phyloP scores from a whole-genome alignment of 352 stramenopile genomes.

The Elongisporangium undulatum region DNA sequence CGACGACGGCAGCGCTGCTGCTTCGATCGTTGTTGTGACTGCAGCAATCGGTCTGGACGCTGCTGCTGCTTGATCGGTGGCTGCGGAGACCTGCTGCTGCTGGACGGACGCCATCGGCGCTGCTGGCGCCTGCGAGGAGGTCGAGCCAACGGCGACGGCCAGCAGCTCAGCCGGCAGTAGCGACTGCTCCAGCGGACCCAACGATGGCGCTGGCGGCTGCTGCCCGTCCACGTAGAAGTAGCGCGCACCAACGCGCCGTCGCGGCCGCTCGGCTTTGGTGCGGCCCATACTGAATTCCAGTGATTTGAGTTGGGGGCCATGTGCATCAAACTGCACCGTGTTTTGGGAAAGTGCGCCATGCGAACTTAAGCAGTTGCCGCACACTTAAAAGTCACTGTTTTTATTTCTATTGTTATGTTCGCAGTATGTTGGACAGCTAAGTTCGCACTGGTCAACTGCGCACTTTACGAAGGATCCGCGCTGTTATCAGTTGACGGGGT shows the following conservation, averaged over 20 bases:
- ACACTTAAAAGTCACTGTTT: neutral
- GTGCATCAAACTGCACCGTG: neutral
- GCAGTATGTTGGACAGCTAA: no score
- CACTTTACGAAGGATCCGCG: conserved; percentile 1
- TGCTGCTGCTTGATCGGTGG: neutral
- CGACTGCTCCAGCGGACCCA: neutral
- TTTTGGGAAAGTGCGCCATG: neutral
- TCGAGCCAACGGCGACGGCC: neutral
- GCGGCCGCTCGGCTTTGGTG: conserved; percentile 26
- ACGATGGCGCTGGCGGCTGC: neutral
- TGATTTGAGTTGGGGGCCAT: neutral
- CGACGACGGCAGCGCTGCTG: neutral
- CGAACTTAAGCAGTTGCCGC: neutral
- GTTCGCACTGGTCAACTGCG: neutral
- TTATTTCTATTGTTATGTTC: no score
- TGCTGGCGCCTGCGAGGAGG: neutral
- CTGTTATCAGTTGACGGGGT: neutral
- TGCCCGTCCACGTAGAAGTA: conserved; percentile 2
- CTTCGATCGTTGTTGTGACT: no score
- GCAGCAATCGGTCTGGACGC: no score
- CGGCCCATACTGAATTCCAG: conserved; percentile 19
- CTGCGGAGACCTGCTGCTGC: neutral
- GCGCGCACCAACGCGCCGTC: conserved; percentile 17
- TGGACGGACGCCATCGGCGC: conserved; percentile 1
- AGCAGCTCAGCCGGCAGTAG: neutral